Conservation (phyloP, 1,284 basidiomycete genomes). For the Rhodotorula sp. region DNA sequence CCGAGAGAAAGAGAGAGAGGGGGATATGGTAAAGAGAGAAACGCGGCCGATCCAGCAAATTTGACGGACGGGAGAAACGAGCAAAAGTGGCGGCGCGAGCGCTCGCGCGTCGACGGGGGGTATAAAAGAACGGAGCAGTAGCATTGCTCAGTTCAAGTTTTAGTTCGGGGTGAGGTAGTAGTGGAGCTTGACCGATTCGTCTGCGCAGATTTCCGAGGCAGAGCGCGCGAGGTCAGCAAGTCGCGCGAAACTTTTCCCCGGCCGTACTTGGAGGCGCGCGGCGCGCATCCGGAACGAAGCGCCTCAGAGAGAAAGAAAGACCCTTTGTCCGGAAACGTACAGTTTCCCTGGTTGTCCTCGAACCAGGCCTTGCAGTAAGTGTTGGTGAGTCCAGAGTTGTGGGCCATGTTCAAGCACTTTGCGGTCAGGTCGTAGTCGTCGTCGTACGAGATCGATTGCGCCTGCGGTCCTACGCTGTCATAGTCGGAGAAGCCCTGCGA, state of each 20-base stretch:
- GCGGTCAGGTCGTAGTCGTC: constrained; percentile 1
- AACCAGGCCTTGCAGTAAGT: not conserved
- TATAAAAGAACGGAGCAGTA: too few relatives aligned
- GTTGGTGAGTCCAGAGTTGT: not conserved
- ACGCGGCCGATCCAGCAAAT: too few relatives aligned
- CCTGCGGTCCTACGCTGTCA: not conserved
- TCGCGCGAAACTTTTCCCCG: too few relatives aligned
- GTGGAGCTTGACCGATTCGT: not conserved
- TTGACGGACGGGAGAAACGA: too few relatives aligned
- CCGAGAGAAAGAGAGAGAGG: too few relatives aligned
- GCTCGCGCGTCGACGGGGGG: too few relatives aligned
- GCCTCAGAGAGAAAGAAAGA: too few relatives aligned
- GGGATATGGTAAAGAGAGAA: too few relatives aligned
- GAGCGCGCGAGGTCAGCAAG: too few relatives aligned
- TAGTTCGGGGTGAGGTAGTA: not conserved
- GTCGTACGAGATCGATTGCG: not conserved
- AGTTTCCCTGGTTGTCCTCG: not conserved
- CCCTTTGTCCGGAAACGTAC: not conserved
- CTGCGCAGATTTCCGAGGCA: not conserved
- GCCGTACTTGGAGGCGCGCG: too few relatives aligned
- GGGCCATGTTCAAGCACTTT: not conserved
- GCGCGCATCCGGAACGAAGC: too few relatives aligned
- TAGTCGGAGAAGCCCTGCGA: not conserved
- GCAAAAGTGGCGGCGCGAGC: too few relatives aligned
- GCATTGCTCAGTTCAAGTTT: not conserved